Evolutionary conservation across 176 grass and related monocot genomes (phyloP).

Genomic region (Cymbopogon citratus): DNA sequence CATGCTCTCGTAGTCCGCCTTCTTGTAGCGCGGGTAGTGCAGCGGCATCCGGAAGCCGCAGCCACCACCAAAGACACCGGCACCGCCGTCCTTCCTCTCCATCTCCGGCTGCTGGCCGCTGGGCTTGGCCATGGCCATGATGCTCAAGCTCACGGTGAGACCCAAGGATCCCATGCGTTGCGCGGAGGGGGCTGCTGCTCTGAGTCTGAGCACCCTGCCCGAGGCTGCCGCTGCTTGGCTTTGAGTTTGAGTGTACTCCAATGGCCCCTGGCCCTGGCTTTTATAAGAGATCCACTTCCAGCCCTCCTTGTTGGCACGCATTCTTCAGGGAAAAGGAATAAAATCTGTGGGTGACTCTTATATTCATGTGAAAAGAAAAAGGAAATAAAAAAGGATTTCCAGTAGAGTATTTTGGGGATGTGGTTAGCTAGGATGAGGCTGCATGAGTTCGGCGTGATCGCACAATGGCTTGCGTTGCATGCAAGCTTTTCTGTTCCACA

Average conservation of each 20-base stretch:
- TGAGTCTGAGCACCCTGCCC: too few species aligned
- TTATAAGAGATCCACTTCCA: not conserved
- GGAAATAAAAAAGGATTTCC: too few species aligned
- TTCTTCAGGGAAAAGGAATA: not conserved
- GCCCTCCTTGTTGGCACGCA: not conserved
- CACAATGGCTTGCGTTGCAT: too few species aligned
- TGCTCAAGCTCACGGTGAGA: not conserved
- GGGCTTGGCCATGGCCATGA: not conserved
- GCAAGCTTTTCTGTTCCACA: too few species aligned
- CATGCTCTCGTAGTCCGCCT: slow-evolving; percentile 82
- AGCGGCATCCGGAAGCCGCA: slow-evolving; percentile 56
- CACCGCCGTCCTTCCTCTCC: not conserved
- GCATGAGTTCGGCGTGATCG: too few species aligned
- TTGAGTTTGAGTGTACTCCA: not conserved
- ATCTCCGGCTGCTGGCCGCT: not conserved
- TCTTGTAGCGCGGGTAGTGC: slow-evolving; percentile 72
- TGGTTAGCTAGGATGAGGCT: not conserved
- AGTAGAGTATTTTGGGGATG: too few species aligned
- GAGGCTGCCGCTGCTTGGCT: too few species aligned
- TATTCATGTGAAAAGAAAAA: not conserved
- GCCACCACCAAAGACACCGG: not conserved
- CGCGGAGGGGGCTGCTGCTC: not conserved
- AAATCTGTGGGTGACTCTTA: too few species aligned
- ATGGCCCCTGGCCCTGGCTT: not conserved
- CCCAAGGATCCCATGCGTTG: not conserved